phyloP scores from a whole-genome alignment of 2,329 filamentous ascomycete genomes.

The Colletotrichum orbiculare region DNA sequence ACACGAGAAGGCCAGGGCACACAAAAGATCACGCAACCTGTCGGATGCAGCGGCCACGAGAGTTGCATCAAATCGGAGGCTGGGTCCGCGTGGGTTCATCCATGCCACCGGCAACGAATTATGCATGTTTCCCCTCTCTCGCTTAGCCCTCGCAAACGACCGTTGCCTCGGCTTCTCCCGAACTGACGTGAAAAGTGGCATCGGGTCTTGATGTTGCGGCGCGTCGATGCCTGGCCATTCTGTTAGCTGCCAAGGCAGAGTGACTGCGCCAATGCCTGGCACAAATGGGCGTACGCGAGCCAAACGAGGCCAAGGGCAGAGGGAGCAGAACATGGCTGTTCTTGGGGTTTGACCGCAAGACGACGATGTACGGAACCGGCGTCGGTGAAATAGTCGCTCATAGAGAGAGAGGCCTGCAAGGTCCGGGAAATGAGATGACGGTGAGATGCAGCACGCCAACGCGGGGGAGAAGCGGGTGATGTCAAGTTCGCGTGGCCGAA shows the following conservation, averaged over 20 bases:
- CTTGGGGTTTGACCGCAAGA: background rate
- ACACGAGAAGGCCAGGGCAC: too few relatives aligned
- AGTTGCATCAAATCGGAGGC: too few relatives aligned
- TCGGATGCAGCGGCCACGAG: too few relatives aligned
- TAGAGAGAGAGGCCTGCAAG: background rate
- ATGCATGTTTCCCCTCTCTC: background rate
- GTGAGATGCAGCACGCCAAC: too few relatives aligned
- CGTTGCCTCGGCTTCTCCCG: conserved; percentile 20
- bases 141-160: background rate
- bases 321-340: too few relatives aligned
- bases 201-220: conserved; percentile 30
- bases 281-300: background rate
- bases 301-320: background rate
- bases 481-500: background rate
- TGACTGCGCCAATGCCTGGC: background rate
- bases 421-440: conserved; percentile 7
- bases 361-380: background rate
- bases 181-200: conserved; percentile 24
- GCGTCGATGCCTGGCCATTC: conserved; percentile 1
- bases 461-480: too few relatives aligned
- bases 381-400: conserved; percentile 21
- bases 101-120: too few relatives aligned
- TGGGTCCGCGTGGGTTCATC: too few relatives aligned
- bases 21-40: too few relatives aligned
- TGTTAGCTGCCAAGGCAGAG: conserved; percentile 15